Evolutionary conservation across 495 filamentous ascomycete species (phyloP), one percentile per base, ranked within the genome.

Genomic region (Podospora bellae-mahoneyi): DNA sequence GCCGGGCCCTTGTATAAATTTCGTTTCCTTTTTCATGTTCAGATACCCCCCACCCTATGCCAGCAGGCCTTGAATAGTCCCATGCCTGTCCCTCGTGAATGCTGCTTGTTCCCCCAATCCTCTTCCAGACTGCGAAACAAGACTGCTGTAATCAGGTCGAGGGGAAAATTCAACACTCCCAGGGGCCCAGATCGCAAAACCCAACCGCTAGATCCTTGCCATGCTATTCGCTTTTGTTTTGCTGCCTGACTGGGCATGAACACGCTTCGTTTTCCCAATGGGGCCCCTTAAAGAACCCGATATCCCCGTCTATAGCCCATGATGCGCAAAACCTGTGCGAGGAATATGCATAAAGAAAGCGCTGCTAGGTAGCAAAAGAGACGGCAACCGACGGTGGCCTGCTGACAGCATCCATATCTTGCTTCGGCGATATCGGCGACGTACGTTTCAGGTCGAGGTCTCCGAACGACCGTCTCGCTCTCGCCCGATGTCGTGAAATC

Each of bases 291-390:
- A n/a, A 63, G 66, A 64, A 63, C 66, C 64, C 68, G 69, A 67
- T 65, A 71, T 68, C 64, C 69, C 69, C 66, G 62, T 70, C 69
- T 71, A 71, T 71, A 71, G 34, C 13, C 66, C 63, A 66, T 68
- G 64, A 71, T 68, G 66, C 66, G 32, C 32, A 56, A 67, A 44
- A 67, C 20, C 56, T 59, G 54, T 60, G n/a, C 62, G 9, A 10
- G 62, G 57, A 19, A 18, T 26, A 48, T 54, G 64, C 13, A 55
- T 55, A 65, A 59, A 67, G 20, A 69, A 48, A 66, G 39, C 39
- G 39, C 39, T 48, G 39, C 15, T 48, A 16, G 39, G 9, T 48
- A 48, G 39, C 39, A 10, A 48, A 48, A 48, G 9, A 48, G 39
- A 48, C 39, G 39, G 9, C 39, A 48, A 13, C 13, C 9, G 39